phyloP scores from a whole-genome alignment of 1,139 yeast species.

The Saccharomycopsis hybrid region DNA sequence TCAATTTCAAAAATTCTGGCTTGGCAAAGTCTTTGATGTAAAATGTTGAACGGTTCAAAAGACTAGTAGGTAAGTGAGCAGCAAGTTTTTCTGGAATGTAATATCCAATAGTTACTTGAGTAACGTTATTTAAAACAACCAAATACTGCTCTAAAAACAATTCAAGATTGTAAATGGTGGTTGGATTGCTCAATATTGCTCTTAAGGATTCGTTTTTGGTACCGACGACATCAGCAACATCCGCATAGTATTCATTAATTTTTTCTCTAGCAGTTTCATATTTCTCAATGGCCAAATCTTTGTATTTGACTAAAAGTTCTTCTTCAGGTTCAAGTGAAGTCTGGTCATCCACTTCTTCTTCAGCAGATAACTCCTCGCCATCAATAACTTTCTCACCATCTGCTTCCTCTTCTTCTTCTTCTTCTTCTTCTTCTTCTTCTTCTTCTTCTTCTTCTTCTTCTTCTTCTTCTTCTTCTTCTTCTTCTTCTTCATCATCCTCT shows the following conservation, averaged over 20 bases:
- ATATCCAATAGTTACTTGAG: background rate
- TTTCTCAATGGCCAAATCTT: constrained; percentile 1
- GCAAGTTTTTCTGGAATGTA: background rate
- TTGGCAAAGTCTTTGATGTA: constrained; percentile 22
- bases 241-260: constrained; percentile 10
- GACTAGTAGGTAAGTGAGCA: background rate
- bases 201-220: constrained; percentile 2
- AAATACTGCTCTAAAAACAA: constrained; percentile 9
- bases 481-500: constrained; percentile 20
- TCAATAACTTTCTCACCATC: constrained; percentile 22
- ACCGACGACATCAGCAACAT: background rate
- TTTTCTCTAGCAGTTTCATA: constrained; percentile 26
- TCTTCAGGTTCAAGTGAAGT: constrained; percentile 9
- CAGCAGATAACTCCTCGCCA: constrained; percentile 16
- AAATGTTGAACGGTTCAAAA: constrained; percentile 19
- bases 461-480: constrained; percentile 5
- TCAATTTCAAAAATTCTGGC: constrained; percentile 27
- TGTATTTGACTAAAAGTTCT: constrained; percentile 8
- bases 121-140: background rate
- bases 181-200: constrained; percentile 13
- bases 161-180: constrained; percentile 8
- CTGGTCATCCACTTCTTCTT: constrained; percentile 17
- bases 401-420: constrained; percentile 16
- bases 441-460: constrained; percentile 3
- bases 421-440: constrained; percentile 6